These are phyloP conservation scores for Vitellaria paradoxa DNA, from an alignment of 179 eudicot species.

Conservation along the genomic window DNA sequence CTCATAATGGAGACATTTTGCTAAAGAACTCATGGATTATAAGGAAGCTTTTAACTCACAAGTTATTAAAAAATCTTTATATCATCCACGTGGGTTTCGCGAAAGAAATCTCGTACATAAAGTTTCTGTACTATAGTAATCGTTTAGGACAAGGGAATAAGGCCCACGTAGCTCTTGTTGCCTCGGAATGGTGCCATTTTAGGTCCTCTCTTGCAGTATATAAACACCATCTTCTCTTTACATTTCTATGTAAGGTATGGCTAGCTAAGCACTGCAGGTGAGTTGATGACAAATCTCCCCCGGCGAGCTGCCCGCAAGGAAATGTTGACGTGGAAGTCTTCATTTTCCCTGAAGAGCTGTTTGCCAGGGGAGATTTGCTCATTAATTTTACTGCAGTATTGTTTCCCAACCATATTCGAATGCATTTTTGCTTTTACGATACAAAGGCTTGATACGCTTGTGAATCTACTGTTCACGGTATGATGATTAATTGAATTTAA, in stretches of 20 bases:
- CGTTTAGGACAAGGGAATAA: slow-evolving; percentile 12
- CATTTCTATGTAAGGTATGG: not conserved
- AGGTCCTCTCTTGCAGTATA: not conserved
- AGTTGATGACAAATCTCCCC: slow-evolving; percentile 9
- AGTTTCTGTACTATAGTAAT: not conserved
- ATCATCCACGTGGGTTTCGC: not conserved
- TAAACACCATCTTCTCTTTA: not conserved
- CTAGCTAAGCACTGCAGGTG: slow-evolving; percentile 9
- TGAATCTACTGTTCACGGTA: not conserved
- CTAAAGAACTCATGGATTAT: not conserved
- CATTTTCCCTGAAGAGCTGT: not conserved
- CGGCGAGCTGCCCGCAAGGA: not conserved
- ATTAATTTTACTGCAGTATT: not conserved
- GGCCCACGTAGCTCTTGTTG: not conserved
- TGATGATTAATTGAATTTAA: too few species aligned
- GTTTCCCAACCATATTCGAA: not conserved
- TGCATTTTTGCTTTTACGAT: not conserved
- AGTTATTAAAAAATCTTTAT: not conserved
- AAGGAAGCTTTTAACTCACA: not conserved
- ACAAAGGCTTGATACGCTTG: not conserved
- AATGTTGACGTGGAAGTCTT: not conserved
- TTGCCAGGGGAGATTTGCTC: slow-evolving; percentile 20
- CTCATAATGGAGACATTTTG: not conserved
- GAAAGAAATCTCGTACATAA: slow-evolving; percentile 6
- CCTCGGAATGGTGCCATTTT: not conserved